Evolutionary conservation across 2,329 filamentous ascomycete species (phyloP).

Genomic region (Penicillium digitatum): DNA sequence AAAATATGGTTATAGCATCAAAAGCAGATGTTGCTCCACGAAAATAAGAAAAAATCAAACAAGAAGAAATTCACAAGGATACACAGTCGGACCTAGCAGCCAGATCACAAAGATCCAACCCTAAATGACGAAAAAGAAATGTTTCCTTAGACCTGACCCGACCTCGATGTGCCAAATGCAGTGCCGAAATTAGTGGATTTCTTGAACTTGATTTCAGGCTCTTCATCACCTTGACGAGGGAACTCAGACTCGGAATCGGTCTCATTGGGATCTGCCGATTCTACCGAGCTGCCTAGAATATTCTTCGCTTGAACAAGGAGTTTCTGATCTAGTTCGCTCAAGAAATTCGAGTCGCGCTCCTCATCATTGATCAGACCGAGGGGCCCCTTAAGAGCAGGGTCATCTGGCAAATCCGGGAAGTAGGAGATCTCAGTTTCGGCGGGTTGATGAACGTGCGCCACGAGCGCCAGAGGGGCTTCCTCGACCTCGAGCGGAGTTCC

Average conservation of each 20-base stretch:
- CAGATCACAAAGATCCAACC: slow-evolving; percentile 12
- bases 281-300: slow-evolving; percentile 26
- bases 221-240: slow-evolving; percentile 26
- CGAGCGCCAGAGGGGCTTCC: slow-evolving; percentile 34
- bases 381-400: slow-evolving; percentile 44
- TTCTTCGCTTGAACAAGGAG: slow-evolving; percentile 41
- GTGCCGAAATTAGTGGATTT: slow-evolving; percentile 48
- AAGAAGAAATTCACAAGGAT: not conserved
- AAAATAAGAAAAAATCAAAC: not conserved
- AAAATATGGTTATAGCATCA: not conserved
- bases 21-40: not conserved
- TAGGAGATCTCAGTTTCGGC: slow-evolving; percentile 41
- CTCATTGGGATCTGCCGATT: slow-evolving; percentile 23
- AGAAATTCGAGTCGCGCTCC: slow-evolving; percentile 40
- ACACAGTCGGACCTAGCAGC: not conserved
- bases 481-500: slow-evolving; percentile 25
- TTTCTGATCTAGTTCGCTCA: slow-evolving; percentile 43
- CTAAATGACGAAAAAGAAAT: slow-evolving; percentile 2
- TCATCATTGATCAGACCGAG: slow-evolving; percentile 43
- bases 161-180: slow-evolving; percentile 39
- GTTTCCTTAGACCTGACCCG: slow-evolving; percentile 14
- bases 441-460: slow-evolving; percentile 32
- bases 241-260: slow-evolving; percentile 23
- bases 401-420: slow-evolving; percentile 41
- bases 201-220: slow-evolving; percentile 42